Percentiles rank a stretch among this genome's conserved stretches.
Conservation (phyloP, 768 basidiomycete genomes). For the Hypholoma sublateritium region DNA sequence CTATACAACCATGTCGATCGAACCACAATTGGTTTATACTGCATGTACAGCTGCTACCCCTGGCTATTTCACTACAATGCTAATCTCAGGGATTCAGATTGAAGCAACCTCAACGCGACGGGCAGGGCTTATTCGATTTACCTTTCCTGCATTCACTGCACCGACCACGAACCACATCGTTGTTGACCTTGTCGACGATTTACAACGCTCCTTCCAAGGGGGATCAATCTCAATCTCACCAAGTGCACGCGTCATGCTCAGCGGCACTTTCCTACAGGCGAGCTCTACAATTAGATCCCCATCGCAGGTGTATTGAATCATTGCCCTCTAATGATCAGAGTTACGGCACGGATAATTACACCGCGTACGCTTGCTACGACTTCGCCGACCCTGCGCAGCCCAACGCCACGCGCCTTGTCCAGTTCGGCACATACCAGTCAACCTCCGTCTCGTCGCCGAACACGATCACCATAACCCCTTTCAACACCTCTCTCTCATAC, state of each 20-base stretch:
- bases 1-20: not conserved
- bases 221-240: constrained; percentile 35
- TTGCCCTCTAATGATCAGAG: constrained; percentile 28
- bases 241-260: constrained; percentile 35
- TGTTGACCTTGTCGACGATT: constrained; percentile 43
- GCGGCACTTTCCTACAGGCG: constrained; percentile 47
- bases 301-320: not conserved
- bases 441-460: constrained; percentile 29
- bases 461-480: constrained; percentile 32
- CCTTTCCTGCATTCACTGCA: constrained; percentile 39
- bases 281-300: not conserved
- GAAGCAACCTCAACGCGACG: constrained; percentile 63
- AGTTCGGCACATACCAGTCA: constrained; percentile 43
- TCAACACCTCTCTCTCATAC: constrained; percentile 33
- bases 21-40: not conserved
- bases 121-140: constrained; percentile 60
- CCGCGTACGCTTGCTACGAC: constrained; percentile 48
- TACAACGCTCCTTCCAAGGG: constrained; percentile 48
- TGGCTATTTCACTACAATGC: constrained; percentile 50
- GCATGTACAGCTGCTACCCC: constrained; percentile 38
- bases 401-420: constrained; percentile 17
- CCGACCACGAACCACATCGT: constrained; percentile 49
- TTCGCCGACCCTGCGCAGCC: constrained; percentile 28
- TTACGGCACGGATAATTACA: constrained; percentile 49
- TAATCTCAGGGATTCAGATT: constrained; percentile 45